Base-by-base conservation (phyloP, 306 rosid genomes). In the Quercus alba region DNA sequence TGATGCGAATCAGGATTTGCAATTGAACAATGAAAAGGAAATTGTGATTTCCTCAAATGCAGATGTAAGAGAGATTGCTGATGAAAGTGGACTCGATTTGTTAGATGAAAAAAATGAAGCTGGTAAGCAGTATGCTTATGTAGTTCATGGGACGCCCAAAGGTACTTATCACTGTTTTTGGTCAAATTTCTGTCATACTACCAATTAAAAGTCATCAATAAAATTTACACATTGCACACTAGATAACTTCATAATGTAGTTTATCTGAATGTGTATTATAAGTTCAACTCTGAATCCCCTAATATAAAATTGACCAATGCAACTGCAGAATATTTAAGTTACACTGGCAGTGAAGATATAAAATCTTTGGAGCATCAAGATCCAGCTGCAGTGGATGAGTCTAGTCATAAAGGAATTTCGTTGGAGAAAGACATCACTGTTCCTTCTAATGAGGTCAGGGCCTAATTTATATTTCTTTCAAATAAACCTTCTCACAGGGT, bases 381-480 rank as follows among this genome's bases (percentile, higher is more conserved):
- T 78, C 82, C 85, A 3, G 55, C 69, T 52, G 73, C 23, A 26
- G 81, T 79, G 9, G 59, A 54, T 64, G 85, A 81, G 64, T 55
- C 85, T 56, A 69, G 58, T 56, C 77, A 85, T 51, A 76, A 81
- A 25, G 79, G 70, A 70, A 55, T 70, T 75, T 78, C 82, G 41
- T 56, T 87, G 26, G 81, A 20, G 52, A 79, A 76, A 72, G 78
- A 80, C 23, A 6, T 23, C 35, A 51, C 26, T 4, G 14, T 57
- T 63, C 81, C 84, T 67, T 80, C 92, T 72, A 73, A 77, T 52
- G 89, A 85, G 92, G 94, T 92, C 10, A 75, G 57, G 10, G 58
- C 25, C 31, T 70, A 67, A 54, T 63, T 73, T 72, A 49, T 46
- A 26, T 64, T 38, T 56, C 62, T 59, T 61, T 44, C 20, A 75